Conservation (phyloP, 495 filamentous ascomycete genomes). For the Pseudoneurospora amorphoporcata region DNA sequence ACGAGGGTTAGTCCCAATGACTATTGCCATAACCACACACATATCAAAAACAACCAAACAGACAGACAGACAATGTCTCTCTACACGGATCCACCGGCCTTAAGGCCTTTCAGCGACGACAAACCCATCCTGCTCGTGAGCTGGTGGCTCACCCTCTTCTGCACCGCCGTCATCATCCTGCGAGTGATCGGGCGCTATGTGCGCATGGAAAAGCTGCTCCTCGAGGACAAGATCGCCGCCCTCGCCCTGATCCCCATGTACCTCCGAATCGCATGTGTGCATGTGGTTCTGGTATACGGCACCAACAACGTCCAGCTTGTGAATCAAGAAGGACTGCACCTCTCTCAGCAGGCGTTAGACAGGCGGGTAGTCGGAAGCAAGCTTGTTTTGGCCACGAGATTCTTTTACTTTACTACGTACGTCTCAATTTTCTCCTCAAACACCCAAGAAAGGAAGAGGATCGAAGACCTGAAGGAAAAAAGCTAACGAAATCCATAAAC, state of each 20-base stretch:
- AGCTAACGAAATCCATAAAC: too few relatives aligned
- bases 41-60: not conserved
- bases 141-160: slow-evolving; percentile 85
- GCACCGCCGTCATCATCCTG: slow-evolving; percentile 65
- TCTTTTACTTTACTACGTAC: slow-evolving; percentile 58
- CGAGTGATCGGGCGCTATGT: slow-evolving; percentile 69
- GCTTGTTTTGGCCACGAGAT: slow-evolving; percentile 51
- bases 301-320: slow-evolving; percentile 70
- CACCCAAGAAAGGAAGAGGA: too few relatives aligned
- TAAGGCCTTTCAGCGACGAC: slow-evolving; percentile 43
- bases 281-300: slow-evolving; percentile 71
- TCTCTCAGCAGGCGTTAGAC: slow-evolving; percentile 35
- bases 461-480: too few relatives aligned
- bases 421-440: slow-evolving; percentile 7
- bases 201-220: slow-evolving; percentile 68
- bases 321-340: slow-evolving; percentile 10
- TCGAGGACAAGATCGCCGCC: slow-evolving; percentile 79
- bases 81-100: slow-evolving; percentile 48
- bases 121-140: slow-evolving; percentile 74
- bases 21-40: not conserved
- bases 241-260: slow-evolving; percentile 67
- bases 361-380: slow-evolving; percentile 47
- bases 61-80: slow-evolving; percentile 31
- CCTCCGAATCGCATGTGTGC: slow-evolving; percentile 70
- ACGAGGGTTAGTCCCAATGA: not conserved